These are phyloP conservation scores for Alternaria viburni DNA, from an alignment of 2,329 filamentous ascomycete genomes.

Conservation along the genomic window DNA sequence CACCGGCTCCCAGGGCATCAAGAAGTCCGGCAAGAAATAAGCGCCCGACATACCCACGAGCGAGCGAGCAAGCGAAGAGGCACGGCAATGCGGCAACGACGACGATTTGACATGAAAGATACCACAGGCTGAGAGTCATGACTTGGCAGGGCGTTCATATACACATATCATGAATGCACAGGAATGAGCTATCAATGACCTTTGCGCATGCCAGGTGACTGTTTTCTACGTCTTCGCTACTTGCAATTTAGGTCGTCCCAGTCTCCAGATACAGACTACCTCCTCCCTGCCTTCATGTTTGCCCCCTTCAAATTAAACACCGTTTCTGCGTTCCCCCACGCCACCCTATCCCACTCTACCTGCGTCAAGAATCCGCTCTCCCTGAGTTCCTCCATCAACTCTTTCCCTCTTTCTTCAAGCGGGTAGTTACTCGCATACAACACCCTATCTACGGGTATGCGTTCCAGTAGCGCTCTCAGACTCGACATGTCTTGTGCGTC, in stretches of 20 bases:
- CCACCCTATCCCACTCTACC: slow-evolving; percentile 58
- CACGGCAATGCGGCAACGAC: slow-evolving; percentile 9
- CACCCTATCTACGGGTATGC: slow-evolving; percentile 58
- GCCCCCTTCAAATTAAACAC: slow-evolving; percentile 25
- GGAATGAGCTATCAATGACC: slow-evolving; percentile 7
- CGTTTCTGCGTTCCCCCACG: slow-evolving; percentile 58
- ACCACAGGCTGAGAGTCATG: slow-evolving; percentile 35
- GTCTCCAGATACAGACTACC: neutral
- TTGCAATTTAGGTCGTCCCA: neutral
- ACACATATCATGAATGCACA: slow-evolving; percentile 27
- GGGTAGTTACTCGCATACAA: slow-evolving; percentile 66
- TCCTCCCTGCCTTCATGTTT: neutral
- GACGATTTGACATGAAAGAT: slow-evolving; percentile 31
- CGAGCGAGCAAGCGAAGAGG: neutral
- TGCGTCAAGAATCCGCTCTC: slow-evolving; percentile 57
- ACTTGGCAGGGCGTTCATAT: slow-evolving; percentile 26
- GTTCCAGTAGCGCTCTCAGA: slow-evolving; percentile 54
- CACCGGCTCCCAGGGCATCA: slow-evolving; percentile 85
- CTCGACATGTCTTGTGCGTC: slow-evolving; percentile 59
- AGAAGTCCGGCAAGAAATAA: slow-evolving; percentile 97
- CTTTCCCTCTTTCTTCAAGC: slow-evolving; percentile 58
- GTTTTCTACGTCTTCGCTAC: neutral
- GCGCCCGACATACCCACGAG: slow-evolving; percentile 5
- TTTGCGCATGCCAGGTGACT: neutral
- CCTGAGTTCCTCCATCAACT: slow-evolving; percentile 57